Evolutionary conservation across 139 green algal species (phyloP).

Genomic region (Helicosporidium sp.): DNA sequence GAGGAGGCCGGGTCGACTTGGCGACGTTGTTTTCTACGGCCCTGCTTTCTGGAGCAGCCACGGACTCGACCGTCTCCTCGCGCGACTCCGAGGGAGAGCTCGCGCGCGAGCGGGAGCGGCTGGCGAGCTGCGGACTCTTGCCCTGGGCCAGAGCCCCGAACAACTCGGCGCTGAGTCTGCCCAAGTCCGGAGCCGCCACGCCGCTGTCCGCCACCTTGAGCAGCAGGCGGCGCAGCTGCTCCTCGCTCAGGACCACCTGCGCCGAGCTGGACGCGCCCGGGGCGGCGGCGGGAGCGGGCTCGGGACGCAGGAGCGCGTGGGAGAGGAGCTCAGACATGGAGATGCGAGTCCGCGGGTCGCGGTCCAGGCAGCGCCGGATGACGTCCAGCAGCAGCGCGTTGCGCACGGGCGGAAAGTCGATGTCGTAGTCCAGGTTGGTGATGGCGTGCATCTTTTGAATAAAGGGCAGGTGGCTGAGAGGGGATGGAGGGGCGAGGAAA

Average conservation of each 20-base stretch:
- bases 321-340: conserved; percentile 71
- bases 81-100: not conserved
- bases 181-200: conserved; percentile 29
- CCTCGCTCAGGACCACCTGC: conserved; percentile 25
- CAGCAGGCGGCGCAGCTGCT: conserved; percentile 15
- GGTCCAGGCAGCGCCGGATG: conserved; percentile 66
- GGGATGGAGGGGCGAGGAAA: not conserved
- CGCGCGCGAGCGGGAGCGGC: not conserved
- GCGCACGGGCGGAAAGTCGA: conserved; percentile 36
- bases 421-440: conserved; percentile 43
- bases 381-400: conserved; percentile 49
- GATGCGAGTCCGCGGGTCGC: conserved; percentile 55
- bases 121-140: conserved; percentile 46
- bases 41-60: not conserved
- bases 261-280: not conserved
- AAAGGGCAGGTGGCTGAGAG: conserved; percentile 47
- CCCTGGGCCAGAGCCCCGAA: conserved; percentile 52
- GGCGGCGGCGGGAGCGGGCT: conserved; percentile 3
- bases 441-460: conserved; percentile 90
- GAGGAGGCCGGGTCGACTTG: not conserved
- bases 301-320: conserved; percentile 67
- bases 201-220: conserved; percentile 17
- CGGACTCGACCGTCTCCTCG: not conserved
- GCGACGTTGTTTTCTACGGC: not conserved
- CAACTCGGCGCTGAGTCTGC: conserved; percentile 31